These are phyloP conservation scores for Podospora tetraspora DNA, from an alignment of 495 filamentous ascomycete species.

Conservation along the genomic window DNA sequence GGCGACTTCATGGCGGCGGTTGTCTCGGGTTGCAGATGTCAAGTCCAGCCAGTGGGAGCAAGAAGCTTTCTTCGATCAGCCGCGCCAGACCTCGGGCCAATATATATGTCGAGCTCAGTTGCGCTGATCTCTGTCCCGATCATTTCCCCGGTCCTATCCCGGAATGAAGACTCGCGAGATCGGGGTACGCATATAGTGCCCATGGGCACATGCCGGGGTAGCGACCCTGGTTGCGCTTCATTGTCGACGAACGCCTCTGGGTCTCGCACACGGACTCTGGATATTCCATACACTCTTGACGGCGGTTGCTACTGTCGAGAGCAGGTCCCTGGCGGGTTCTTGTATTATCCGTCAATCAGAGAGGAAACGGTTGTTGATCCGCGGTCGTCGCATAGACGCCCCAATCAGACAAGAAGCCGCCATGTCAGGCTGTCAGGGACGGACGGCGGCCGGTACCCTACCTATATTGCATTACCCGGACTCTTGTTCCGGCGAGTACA, in stretches of 20 bases:
- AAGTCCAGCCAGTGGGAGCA: background rate
- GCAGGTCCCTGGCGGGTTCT: background rate
- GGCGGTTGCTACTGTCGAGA: background rate
- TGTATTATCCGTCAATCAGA: background rate
- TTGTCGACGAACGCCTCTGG: background rate
- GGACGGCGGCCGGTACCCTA: background rate
- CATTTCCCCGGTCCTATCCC: background rate
- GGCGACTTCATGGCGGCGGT: background rate
- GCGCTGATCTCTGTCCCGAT: background rate
- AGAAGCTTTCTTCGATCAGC: background rate
- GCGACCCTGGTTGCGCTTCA: background rate
- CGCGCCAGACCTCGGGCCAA: background rate
- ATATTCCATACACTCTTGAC: background rate
- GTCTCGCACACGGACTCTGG: background rate
- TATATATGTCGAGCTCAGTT: background rate
- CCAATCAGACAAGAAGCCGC: background rate
- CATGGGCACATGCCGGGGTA: background rate
- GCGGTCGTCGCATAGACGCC: background rate
- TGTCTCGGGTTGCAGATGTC: conserved; percentile 1
- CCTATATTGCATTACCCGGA: background rate
- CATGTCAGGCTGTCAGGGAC: background rate
- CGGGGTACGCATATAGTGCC: background rate
- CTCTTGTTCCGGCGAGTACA: background rate
- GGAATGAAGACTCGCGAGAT: background rate
- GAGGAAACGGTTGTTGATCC: background rate